Conservation (phyloP, 139 green algal species). For the Coccomyxa sp. region DNA sequence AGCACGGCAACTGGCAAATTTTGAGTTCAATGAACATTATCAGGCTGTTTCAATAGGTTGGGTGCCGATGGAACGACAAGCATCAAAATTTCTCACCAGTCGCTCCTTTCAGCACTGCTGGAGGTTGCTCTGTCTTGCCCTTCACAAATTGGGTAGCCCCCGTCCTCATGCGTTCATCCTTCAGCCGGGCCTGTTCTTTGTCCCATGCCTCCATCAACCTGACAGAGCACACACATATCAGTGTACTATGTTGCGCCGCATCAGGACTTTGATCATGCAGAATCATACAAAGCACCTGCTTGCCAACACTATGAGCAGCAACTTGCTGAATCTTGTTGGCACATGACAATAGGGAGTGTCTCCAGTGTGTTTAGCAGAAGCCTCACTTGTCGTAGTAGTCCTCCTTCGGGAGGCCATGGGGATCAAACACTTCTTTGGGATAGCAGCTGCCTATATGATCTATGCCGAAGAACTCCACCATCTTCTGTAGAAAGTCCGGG, state of each 20-base stretch:
- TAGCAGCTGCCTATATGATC: slow-evolving; percentile 53
- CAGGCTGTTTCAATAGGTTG: neutral
- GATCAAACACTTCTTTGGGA: slow-evolving; percentile 39
- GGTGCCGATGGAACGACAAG: neutral
- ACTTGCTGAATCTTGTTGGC: too few relatives aligned
- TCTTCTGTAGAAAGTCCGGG: slow-evolving; percentile 69
- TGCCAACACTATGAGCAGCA: too few relatives aligned
- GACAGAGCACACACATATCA: neutral
- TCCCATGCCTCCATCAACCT: neutral
- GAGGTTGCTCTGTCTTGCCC: neutral
- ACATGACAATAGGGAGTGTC: too few relatives aligned
- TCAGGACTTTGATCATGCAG: too few relatives aligned
- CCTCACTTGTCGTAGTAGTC: slow-evolving; percentile 12
- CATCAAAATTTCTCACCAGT: neutral
- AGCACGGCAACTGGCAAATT: neutral
- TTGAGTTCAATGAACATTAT: neutral
- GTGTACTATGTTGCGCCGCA: too few relatives aligned
- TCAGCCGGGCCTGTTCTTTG: neutral
- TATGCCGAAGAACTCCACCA: slow-evolving; percentile 57
- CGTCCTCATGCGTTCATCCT: neutral
- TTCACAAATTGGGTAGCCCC: neutral
- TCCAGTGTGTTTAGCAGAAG: too few relatives aligned
- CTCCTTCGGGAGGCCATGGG: slow-evolving; percentile 22
- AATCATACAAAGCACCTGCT: too few relatives aligned
- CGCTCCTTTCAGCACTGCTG: neutral